phyloP scores from a whole-genome alignment of 257 asterid genomes.

The Jacaranda mimosifolia region DNA sequence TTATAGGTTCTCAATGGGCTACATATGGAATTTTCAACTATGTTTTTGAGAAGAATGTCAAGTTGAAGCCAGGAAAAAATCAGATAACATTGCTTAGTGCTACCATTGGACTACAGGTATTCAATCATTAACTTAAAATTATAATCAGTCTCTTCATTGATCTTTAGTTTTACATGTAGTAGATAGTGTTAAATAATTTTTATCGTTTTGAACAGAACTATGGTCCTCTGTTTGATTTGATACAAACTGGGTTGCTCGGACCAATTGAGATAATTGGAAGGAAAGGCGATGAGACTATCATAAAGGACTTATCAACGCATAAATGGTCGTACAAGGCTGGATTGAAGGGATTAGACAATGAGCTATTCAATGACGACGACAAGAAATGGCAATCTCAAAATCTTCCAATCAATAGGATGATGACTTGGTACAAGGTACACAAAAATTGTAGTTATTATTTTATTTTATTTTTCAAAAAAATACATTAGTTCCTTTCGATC shows the following conservation, averaged over 20 bases:
- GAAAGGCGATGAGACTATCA: slow-evolving; percentile 58
- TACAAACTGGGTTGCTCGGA: slow-evolving; percentile 55
- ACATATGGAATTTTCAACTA: slow-evolving; percentile 37
- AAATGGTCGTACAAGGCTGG: slow-evolving; percentile 71
- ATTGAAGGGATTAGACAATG: slow-evolving; percentile 46
- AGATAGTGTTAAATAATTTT: no score
- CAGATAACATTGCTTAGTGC: slow-evolving; percentile 69
- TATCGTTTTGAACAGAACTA: slow-evolving; percentile 49
- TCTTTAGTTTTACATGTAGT: no score
- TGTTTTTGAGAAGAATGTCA: slow-evolving; percentile 51
- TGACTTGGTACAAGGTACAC: slow-evolving; percentile 86
- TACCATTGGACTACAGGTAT: slow-evolving; percentile 65
- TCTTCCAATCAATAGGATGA: slow-evolving; percentile 48
- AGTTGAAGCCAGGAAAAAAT: slow-evolving; percentile 56
- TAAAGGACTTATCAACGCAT: slow-evolving; percentile 63
- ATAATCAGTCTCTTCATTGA: no score
- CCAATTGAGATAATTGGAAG: slow-evolving; percentile 63
- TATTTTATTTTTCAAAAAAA: neutral
- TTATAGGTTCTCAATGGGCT: slow-evolving; percentile 65
- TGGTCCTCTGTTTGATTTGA: slow-evolving; percentile 57
- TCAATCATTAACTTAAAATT: neutral
- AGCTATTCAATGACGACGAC: slow-evolving; percentile 1
- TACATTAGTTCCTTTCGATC: neutral
- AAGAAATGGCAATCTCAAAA: slow-evolving; percentile 33
- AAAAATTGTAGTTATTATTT: neutral